Conservation (phyloP, 352 stramenopile genomes). For the Phytopythium oedochilum region DNA sequence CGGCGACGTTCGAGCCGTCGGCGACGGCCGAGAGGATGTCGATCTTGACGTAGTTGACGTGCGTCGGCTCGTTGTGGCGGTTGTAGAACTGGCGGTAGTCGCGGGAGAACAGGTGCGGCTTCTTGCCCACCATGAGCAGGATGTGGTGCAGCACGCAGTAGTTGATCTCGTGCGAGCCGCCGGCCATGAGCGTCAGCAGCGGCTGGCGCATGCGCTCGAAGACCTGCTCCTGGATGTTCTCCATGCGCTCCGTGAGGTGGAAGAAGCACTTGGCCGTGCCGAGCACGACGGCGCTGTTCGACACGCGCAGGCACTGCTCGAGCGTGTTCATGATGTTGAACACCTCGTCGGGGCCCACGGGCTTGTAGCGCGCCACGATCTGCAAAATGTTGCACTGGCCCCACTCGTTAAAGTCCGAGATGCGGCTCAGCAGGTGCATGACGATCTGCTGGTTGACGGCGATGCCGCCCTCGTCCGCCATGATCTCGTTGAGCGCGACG, state of each 20-base stretch:
- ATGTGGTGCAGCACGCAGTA: conserved; percentile 98
- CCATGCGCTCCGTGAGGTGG: conserved; percentile 92
- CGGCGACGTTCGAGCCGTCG: conserved; percentile 90
- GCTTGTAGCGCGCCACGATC: conserved; percentile 93
- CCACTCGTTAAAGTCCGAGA: conserved; percentile 99
- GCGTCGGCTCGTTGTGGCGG: conserved; percentile 97
- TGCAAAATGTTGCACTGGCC: conserved; percentile 96
- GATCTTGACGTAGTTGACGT: conserved; percentile 99
- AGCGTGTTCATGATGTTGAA: conserved; percentile 99
- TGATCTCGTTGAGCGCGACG: conserved; percentile 98
- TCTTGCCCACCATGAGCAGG: conserved; percentile 92
- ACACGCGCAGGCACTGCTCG: conserved; percentile 94
- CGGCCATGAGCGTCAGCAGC: conserved; percentile 97
- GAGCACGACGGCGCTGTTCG: conserved; percentile 95
- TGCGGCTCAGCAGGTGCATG: conserved; percentile 96
- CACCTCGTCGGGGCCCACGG: conserved; percentile 91
- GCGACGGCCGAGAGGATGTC: conserved; percentile 94
- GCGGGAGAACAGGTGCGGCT: conserved; percentile 94
- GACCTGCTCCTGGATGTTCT: conserved; percentile 85
- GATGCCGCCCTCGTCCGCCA: conserved; percentile 95
- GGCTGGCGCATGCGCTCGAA: conserved; percentile 92
- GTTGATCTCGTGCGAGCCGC: conserved; percentile 89
- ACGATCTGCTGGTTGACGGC: conserved; percentile 97
- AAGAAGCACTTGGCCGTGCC: conserved; percentile 98
- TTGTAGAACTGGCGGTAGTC: conserved; percentile 98